phyloP scores from a whole-genome alignment of 805 yeast genomes.

The Starmerella khaoyaiensis region DNA sequence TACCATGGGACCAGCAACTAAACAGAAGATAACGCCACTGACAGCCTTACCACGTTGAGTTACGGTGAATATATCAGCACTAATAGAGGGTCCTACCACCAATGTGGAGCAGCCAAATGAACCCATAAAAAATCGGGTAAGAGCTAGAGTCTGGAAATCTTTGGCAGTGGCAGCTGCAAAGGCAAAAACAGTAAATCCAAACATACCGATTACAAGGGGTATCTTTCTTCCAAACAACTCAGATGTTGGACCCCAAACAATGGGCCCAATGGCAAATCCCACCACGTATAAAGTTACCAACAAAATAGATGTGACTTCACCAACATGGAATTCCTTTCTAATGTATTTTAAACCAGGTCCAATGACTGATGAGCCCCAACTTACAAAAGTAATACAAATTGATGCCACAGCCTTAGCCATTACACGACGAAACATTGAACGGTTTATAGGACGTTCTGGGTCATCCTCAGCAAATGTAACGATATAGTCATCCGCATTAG shows the following conservation, averaged over 20 bases:
- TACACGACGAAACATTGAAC: conserved; percentile 31
- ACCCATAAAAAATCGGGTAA: conserved; percentile 47
- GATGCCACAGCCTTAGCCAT: conserved; percentile 31
- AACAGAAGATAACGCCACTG: conserved; percentile 39
- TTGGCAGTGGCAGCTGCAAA: conserved; percentile 41
- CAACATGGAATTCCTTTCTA: conserved; percentile 33
- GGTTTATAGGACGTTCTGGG: conserved; percentile 43
- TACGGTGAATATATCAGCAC: conserved; percentile 45
- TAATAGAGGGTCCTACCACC: conserved; percentile 45
- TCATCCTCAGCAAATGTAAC: conserved; percentile 33
- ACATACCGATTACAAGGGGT: conserved; percentile 32
- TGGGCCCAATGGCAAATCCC: conserved; percentile 58
- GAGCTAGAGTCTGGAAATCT: conserved; percentile 38
- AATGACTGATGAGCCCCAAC: conserved; percentile 37
- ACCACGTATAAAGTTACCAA: conserved; percentile 47
- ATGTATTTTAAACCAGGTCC: conserved; percentile 30
- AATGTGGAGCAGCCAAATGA: conserved; percentile 48
- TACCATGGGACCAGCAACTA: conserved; percentile 32
- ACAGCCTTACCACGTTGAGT: conserved; percentile 41
- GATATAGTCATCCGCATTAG: conserved; percentile 14
- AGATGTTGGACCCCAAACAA: conserved; percentile 50
- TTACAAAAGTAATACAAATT: conserved; percentile 25
- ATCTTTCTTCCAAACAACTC: conserved; percentile 41
- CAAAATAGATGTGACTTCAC: conserved; percentile 37
- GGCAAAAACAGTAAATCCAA: conserved; percentile 29